These are phyloP conservation scores for Yamadazyma sp. DNA, from an alignment of 1,139 yeast species.

Conservation along the genomic window DNA sequence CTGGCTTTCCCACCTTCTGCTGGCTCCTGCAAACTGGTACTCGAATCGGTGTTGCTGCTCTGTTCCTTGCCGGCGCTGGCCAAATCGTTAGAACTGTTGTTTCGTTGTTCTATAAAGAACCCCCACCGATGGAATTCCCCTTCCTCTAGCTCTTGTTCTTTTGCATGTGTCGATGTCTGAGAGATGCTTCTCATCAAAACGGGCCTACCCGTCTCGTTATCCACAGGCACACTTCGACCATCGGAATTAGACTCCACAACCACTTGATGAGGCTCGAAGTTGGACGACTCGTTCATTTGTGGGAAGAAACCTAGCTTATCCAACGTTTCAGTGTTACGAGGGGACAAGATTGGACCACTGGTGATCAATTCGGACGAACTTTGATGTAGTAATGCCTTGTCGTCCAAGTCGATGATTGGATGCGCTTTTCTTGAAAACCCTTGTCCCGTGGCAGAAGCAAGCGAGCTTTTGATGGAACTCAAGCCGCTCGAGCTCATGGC, in stretches of 20 bases:
- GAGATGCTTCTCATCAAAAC: constrained; percentile 63
- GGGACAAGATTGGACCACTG: constrained; percentile 57
- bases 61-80: constrained; percentile 4
- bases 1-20: neutral
- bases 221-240: constrained; percentile 58
- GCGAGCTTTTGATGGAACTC: neutral
- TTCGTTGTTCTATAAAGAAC: constrained; percentile 63
- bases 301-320: constrained; percentile 26
- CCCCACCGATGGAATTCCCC: constrained; percentile 91
- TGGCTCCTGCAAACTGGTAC: neutral
- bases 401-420: constrained; percentile 16
- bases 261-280: constrained; percentile 64
- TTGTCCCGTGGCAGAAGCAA: neutral
- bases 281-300: constrained; percentile 21
- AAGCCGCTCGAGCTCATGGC: neutral
- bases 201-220: constrained; percentile 70
- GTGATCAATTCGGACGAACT: constrained; percentile 52
- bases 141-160: constrained; percentile 83
- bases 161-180: constrained; percentile 66
- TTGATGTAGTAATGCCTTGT: constrained; percentile 39
- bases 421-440: constrained; percentile 3
- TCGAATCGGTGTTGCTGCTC: constrained; percentile 4
- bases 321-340: constrained; percentile 27
- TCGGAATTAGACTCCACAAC: constrained; percentile 59
- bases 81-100: constrained; percentile 16